Evolutionary conservation across 1,284 basidiomycete genomes (phyloP).

Genomic region (Cutaneotrichosporon curvatum): DNA sequence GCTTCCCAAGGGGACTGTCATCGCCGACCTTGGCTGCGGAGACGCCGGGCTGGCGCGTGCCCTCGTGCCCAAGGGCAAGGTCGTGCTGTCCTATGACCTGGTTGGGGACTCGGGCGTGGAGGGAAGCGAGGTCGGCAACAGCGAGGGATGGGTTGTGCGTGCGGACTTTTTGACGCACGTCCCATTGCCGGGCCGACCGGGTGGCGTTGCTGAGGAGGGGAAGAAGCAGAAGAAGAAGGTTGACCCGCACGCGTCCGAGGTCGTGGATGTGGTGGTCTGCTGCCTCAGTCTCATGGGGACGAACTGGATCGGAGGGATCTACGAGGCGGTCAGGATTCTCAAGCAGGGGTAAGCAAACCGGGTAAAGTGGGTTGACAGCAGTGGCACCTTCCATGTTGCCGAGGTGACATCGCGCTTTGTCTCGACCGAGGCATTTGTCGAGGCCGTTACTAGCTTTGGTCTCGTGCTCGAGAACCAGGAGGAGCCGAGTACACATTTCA

Average conservation of each 20-base stretch:
- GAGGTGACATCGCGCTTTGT: slow-evolving; percentile 90
- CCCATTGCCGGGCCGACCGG: slow-evolving; percentile 74
- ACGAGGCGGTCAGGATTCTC: slow-evolving; percentile 82
- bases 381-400: slow-evolving; percentile 82
- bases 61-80: slow-evolving; percentile 61
- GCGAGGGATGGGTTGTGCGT: slow-evolving; percentile 59
- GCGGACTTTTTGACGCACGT: slow-evolving; percentile 67
- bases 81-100: slow-evolving; percentile 72
- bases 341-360: slow-evolving; percentile 59
- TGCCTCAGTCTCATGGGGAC: slow-evolving; percentile 94
- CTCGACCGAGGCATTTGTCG: slow-evolving; percentile 65
- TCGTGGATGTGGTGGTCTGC: slow-evolving; percentile 87
- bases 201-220: slow-evolving; percentile 42
- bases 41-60: slow-evolving; percentile 79
- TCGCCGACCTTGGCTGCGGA: slow-evolving; percentile 92
- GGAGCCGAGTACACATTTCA: slow-evolving; percentile 78
- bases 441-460: slow-evolving; percentile 65
- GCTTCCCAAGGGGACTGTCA: slow-evolving; percentile 61
- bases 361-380: slow-evolving; percentile 37
- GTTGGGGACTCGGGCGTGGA: slow-evolving; percentile 56
- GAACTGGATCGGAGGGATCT: slow-evolving; percentile 86
- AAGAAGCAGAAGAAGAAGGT: slow-evolving; percentile 47
- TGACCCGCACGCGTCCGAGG: slow-evolving; percentile 41
- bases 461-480: slow-evolving; percentile 50
- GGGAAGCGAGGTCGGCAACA: slow-evolving; percentile 48